Base-by-base conservation (phyloP, 257 asterid species). In the Schizonepeta tenuifolia region DNA sequence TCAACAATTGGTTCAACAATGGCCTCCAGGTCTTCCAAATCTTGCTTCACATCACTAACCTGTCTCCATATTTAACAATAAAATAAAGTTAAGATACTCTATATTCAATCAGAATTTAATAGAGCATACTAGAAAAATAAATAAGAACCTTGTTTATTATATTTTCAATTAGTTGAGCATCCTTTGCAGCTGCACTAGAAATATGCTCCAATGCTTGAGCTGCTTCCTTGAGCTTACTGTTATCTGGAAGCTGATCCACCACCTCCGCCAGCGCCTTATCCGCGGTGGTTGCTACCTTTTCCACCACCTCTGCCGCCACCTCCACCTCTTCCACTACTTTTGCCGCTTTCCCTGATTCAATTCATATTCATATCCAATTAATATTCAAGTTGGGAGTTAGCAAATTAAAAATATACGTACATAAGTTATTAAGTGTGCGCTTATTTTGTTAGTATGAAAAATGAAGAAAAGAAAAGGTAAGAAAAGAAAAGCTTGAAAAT, bases 21-120 rank as follows among this genome's bases (percentile, higher is more conserved):
- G 15, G 71, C 66, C 77, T 84, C 90, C 75, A 87, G 66, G 12
- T 83, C 89, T 63, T 81, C 79, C 73, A 91, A 67, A 59, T 89
- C 96, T 79, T 84, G 85, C 79, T 84, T 75, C 79, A 89, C 75
- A 61, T 87, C 90, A 67, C 78, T 86, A 75, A 81, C 91, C 96
- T 89, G 84, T 71, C 9, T 43, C 17, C 73, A 73, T 18, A n/a
- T n/a, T n/a, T n/a, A 0, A 40, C 22, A 9, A 13, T 2, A 12
- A 6, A 3, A 36, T 12, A 53, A 3, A 6, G 1, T 68, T 20
- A 3, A 51, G 0, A 4, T 43, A 38, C 36, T 0, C 18, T 6
- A 20, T 18, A 11, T 7, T 54, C 1, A 2, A 35, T 17, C 36
- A 12, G 9, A 17, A 31, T 7, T 11, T 5, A 35, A 22, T n/a